A percentile compares a stretch with the other conserved stretches of the same genome.
phyloP scores from a whole-genome alignment of 2,329 filamentous ascomycete species.

The Penicillium sp. region DNA sequence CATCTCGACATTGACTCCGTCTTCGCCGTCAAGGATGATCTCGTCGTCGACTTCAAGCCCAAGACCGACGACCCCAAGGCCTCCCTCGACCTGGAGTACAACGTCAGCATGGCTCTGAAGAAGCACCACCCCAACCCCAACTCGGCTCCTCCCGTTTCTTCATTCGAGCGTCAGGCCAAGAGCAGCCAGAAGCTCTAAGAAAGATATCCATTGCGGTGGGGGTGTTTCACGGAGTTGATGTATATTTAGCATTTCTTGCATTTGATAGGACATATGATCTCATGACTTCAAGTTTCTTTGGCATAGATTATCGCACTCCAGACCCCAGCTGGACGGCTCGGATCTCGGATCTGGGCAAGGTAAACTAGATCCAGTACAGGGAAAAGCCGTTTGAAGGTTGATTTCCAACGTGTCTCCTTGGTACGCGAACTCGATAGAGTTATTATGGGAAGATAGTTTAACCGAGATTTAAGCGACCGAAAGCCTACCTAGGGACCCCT shows the following conservation, averaged over 20 bases:
- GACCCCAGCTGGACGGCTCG: no score
- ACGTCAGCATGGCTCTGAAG: constrained; percentile 56
- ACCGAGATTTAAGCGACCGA: no score
- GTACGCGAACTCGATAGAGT: no score
- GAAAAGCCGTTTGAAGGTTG: no score
- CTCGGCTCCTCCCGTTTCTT: constrained; percentile 38
- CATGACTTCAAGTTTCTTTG: not conserved
- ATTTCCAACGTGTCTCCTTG: no score
- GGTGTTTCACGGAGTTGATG: not conserved
- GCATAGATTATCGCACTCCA: not conserved
- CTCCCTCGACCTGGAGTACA: constrained; percentile 59
- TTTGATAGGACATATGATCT: not conserved
- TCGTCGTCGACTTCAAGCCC: constrained; percentile 58
- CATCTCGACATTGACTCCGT: constrained; percentile 59
- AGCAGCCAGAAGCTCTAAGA: not conserved
- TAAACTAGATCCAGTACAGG: no score
- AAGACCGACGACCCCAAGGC: constrained; percentile 53
- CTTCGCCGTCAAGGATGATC: constrained; percentile 61
- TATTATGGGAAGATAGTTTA: no score
- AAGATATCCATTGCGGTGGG: not conserved
- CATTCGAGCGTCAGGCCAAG: constrained; percentile 32
- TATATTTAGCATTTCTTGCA: not conserved
- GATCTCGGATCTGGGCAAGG: no score
- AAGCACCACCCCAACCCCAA: constrained; percentile 41
- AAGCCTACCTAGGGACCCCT: no score